These are phyloP conservation scores for Prunus davidiana DNA, from an alignment of 306 rosid genomes.

Conservation along the genomic window DNA sequence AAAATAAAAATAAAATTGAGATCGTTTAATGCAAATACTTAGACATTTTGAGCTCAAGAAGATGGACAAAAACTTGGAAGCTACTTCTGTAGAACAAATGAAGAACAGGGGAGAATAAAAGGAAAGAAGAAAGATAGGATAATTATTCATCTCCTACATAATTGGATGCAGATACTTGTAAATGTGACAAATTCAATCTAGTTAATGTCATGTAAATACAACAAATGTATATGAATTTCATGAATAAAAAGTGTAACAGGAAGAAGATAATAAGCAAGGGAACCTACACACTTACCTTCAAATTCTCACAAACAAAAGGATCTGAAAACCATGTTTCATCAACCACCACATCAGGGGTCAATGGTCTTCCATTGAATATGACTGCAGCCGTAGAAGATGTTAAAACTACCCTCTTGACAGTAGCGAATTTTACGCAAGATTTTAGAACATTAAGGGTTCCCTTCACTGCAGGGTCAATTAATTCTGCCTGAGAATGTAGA, in stretches of 20 bases:
- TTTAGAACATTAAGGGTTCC: conserved; percentile 27
- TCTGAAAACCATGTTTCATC: conserved; percentile 31
- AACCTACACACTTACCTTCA: background rate
- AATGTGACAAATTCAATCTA: no score
- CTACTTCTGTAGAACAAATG: background rate
- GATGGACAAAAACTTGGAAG: background rate
- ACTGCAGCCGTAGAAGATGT: conserved; percentile 27
- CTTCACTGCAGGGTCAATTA: conserved; percentile 25
- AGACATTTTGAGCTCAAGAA: no score
- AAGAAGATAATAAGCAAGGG: background rate
- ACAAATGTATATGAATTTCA: no score
- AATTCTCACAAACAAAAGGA: background rate
- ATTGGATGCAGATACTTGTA: no score
- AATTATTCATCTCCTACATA: no score
- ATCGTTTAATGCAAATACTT: no score
- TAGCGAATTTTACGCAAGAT: conserved; percentile 11
- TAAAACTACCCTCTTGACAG: conserved; percentile 20
- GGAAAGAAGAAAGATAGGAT: background rate
- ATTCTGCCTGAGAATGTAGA: background rate
- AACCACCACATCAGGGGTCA: conserved; percentile 1
- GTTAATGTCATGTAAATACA: no score
- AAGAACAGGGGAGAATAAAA: background rate
- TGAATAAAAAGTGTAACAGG: no score
- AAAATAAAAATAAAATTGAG: no score
- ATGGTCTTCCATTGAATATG: background rate